These are phyloP conservation scores for Plasmodium cynomolgi DNA, from an alignment of 169 alveolate species.

Conservation along the genomic window DNA sequence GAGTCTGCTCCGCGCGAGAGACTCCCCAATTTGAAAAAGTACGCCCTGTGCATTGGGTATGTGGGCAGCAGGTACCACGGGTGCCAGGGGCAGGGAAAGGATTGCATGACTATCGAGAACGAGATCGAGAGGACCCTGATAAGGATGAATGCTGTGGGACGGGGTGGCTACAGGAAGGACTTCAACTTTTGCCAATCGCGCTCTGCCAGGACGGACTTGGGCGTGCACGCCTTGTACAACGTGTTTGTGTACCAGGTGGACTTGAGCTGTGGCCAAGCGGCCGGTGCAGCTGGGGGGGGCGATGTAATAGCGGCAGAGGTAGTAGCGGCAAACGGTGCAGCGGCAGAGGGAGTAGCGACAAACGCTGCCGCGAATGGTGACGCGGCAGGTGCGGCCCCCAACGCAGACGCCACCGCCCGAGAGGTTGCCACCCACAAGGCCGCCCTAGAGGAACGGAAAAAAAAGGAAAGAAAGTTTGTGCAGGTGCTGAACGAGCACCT, in stretches of 20 bases:
- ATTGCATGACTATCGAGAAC: conserved; percentile 83
- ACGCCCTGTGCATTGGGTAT: conserved; percentile 81
- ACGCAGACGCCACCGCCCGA: not conserved
- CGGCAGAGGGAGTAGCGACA: not conserved
- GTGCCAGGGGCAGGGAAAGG: conserved; percentile 85
- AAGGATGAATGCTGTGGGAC: conserved; percentile 81
- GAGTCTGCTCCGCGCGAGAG: not conserved
- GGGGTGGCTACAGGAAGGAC: conserved; percentile 75
- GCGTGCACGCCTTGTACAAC: conserved; percentile 89
- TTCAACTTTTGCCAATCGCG: conserved; percentile 78
- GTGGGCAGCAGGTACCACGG: conserved; percentile 87
- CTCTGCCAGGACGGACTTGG: conserved; percentile 91
- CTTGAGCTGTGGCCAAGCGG: not conserved
- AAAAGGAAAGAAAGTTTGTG: conserved; percentile 75
- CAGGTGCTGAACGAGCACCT: conserved; percentile 72
- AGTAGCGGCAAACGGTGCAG: not conserved
- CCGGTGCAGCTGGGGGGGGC: not conserved
- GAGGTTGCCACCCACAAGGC: not conserved
- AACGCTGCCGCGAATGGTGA: not conserved
- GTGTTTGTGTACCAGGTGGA: conserved; percentile 81
- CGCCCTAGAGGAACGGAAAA: conserved; percentile 29
- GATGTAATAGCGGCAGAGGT: not conserved
- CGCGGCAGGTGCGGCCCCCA: not conserved
- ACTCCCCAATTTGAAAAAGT: conserved; percentile 55
- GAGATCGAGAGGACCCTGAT: conserved; percentile 79